Percentiles rank a stretch among this genome's conserved stretches.
Conservation (phyloP, 306 rosid genomes). For the Cucumis hystrix region DNA sequence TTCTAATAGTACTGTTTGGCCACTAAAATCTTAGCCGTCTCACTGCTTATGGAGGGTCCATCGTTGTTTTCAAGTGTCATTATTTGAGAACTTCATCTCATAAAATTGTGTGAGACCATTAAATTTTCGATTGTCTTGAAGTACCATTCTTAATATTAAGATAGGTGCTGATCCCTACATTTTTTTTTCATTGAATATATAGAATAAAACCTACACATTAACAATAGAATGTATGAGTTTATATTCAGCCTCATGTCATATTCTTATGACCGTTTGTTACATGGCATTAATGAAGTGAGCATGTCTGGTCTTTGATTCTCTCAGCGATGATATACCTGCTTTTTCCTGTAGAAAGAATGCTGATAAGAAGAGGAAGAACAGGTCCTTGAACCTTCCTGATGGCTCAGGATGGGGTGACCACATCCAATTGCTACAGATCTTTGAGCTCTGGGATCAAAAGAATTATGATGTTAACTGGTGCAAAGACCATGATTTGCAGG, state of each 20-base stretch:
- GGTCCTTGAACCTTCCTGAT: constrained; percentile 58
- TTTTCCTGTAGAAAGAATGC: constrained; percentile 37
- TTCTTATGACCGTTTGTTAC: neutral
- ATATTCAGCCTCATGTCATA: neutral
- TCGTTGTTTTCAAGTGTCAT: neutral
- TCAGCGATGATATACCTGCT: constrained; percentile 2
- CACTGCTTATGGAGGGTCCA: neutral
- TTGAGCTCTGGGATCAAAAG: constrained; percentile 59
- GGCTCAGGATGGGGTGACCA: constrained; percentile 96
- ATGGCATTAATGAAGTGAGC: neutral
- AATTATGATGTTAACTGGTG: constrained; percentile 74
- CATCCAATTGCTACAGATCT: constrained; percentile 81
- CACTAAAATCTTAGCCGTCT: neutral
- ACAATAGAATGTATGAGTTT: neutral
- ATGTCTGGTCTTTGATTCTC: neutral
- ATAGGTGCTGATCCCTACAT: neutral
- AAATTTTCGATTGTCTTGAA: neutral
- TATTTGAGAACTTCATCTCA: neutral
- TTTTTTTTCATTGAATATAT: neutral
- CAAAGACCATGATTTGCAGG: constrained; percentile 80
- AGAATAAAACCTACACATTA: neutral
- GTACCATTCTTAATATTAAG: neutral
- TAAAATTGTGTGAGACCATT: neutral
- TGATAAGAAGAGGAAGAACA: constrained; percentile 75
- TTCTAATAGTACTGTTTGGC: neutral